phyloP scores from a whole-genome alignment of 257 asterid species.

The Solanum verrucosum region DNA sequence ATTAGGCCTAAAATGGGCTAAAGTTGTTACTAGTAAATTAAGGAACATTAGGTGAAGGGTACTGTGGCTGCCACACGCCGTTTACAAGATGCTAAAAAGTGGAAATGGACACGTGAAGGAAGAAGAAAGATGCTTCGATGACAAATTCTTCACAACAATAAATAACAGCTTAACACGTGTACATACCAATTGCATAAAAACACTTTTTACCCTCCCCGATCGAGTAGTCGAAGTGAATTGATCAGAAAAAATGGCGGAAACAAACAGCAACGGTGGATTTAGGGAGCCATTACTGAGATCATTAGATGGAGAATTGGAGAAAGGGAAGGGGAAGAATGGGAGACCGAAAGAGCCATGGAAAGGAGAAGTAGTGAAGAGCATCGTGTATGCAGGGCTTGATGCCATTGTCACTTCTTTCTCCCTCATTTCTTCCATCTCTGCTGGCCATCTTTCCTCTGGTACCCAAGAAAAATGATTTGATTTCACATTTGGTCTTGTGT shows the following conservation, averaged over 20 bases:
- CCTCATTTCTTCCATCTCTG: conserved; percentile 76
- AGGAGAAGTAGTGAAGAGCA: conserved; percentile 57
- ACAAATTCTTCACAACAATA: neutral
- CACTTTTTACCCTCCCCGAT: too few relatives aligned
- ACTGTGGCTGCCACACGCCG: neutral
- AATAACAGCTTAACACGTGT: neutral
- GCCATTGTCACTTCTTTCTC: conserved; percentile 62
- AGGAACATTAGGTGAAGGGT: neutral
- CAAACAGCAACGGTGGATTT: neutral
- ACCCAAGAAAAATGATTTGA: neutral
- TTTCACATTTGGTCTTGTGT: neutral
- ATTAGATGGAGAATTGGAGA: neutral
- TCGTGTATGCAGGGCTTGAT: conserved; percentile 61
- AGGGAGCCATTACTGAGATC: conserved; percentile 13
- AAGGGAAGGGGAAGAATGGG: neutral
- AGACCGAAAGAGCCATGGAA: conserved; percentile 74
- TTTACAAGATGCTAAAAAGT: neutral
- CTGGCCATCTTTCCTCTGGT: conserved; percentile 75
- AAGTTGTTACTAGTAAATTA: neutral
- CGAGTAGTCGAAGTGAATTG: neutral
- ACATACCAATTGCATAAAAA: neutral
- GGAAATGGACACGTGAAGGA: neutral
- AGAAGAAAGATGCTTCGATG: neutral
- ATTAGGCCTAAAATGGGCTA: neutral
- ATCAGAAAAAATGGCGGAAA: conserved; percentile 22